A percentile compares a stretch with the other conserved stretches of the same genome.
phyloP scores from a whole-genome alignment of 805 yeast genomes.

The Kluyveromyces dobzhanskii region DNA sequence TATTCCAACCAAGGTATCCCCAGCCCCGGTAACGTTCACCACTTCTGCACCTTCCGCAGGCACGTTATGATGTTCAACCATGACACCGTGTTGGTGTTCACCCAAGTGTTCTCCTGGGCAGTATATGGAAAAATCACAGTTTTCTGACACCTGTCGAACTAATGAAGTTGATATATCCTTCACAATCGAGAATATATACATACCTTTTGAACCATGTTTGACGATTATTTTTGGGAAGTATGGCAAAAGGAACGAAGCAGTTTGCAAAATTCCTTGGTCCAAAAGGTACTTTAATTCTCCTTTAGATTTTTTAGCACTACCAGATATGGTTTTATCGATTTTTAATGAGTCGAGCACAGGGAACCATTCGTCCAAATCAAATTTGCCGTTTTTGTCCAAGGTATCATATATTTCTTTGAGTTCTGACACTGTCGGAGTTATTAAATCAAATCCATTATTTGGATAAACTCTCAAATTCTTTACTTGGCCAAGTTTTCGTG shows the following conservation, averaged over 20 bases:
- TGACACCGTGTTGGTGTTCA: slow-evolving; percentile 37
- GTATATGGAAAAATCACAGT: slow-evolving; percentile 7
- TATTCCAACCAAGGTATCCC: slow-evolving; percentile 71
- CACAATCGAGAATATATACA: slow-evolving; percentile 35
- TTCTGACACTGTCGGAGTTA: slow-evolving; percentile 67
- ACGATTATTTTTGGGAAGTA: slow-evolving; percentile 57
- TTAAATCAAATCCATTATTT: slow-evolving; percentile 32
- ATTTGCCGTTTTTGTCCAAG: slow-evolving; percentile 35
- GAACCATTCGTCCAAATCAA: slow-evolving; percentile 65
- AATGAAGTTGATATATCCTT: slow-evolving; percentile 5
- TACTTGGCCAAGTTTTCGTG: slow-evolving; percentile 37
- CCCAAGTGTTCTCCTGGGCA: slow-evolving; percentile 3
- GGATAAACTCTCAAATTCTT: slow-evolving; percentile 40
- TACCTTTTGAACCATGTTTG: slow-evolving; percentile 62
- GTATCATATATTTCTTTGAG: slow-evolving; percentile 45
- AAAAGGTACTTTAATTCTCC: slow-evolving; percentile 25
- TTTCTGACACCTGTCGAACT: slow-evolving; percentile 11
- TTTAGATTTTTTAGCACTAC: slow-evolving; percentile 11
- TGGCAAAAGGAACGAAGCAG: slow-evolving; percentile 65
- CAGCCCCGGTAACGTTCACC: slow-evolving; percentile 79
- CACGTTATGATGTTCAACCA: slow-evolving; percentile 54
- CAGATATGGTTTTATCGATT: slow-evolving; percentile 24
- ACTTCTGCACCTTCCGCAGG: slow-evolving; percentile 32
- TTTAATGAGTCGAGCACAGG: slow-evolving; percentile 54
- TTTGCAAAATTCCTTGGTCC: slow-evolving; percentile 47